These are phyloP conservation scores for Monosporozyma unispora DNA, from an alignment of 805 yeast species.

Conservation along the genomic window DNA sequence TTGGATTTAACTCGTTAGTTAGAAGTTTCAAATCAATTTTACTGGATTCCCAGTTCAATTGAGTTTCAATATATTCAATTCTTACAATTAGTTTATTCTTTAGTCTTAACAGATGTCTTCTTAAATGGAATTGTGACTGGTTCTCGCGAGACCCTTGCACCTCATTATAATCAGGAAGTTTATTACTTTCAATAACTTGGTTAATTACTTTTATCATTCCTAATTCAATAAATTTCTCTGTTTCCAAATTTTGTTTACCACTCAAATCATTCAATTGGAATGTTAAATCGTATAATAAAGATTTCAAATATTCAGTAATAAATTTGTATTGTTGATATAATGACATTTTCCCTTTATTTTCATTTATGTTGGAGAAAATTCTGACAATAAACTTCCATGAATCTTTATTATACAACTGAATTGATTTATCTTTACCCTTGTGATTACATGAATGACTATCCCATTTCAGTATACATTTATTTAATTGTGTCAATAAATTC, in stretches of 20 bases:
- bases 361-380: background rate
- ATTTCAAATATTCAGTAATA: background rate
- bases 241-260: background rate
- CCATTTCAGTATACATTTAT: conserved; percentile 11
- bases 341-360: background rate
- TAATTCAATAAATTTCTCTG: conserved; percentile 15
- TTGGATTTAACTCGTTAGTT: background rate
- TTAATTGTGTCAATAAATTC: conserved; percentile 8
- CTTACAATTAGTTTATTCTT: conserved; percentile 5
- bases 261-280: background rate
- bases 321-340: background rate
- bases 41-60: background rate
- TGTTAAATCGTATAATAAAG: background rate
- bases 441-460: conserved; percentile 8
- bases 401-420: conserved; percentile 11
- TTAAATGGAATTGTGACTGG: conserved; percentile 14
- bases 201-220: conserved; percentile 21
- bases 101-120: conserved; percentile 20
- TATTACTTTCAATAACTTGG: conserved; percentile 9
- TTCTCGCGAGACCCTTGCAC: background rate
- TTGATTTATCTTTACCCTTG: background rate
- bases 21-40: background rate
- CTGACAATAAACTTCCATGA: conserved; percentile 20
- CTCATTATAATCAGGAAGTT: conserved; percentile 5
- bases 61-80: background rate